phyloP scores from a whole-genome alignment of 768 basidiomycete genomes.

The Phaeotremella skinneri region DNA sequence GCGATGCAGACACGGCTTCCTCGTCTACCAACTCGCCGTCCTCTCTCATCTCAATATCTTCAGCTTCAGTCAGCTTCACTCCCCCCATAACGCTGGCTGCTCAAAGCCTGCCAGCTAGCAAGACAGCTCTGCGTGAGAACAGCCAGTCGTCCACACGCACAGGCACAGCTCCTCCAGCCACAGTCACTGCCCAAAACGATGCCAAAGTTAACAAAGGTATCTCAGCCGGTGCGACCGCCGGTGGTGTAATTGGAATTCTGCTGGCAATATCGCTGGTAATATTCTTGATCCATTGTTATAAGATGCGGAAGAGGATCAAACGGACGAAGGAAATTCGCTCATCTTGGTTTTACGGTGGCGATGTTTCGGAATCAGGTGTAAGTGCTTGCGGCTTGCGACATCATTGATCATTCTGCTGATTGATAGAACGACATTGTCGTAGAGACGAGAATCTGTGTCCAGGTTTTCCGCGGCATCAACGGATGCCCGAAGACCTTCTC shows the following conservation, averaged over 20 bases:
- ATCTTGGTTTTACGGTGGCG: slow-evolving; percentile 37
- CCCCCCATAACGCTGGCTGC: background rate
- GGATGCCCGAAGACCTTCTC: too few relatives aligned
- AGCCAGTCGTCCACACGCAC: background rate
- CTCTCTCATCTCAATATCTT: too few relatives aligned
- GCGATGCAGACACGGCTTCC: too few relatives aligned
- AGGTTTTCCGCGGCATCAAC: too few relatives aligned
- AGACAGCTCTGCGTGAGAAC: background rate
- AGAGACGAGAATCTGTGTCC: too few relatives aligned
- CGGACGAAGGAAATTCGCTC: slow-evolving; percentile 21
- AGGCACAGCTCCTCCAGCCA: background rate
- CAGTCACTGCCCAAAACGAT: background rate
- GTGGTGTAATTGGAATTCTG: slow-evolving; percentile 23
- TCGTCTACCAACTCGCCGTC: too few relatives aligned
- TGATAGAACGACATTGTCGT: too few relatives aligned
- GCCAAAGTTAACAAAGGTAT: slow-evolving; percentile 12
- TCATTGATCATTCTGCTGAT: too few relatives aligned
- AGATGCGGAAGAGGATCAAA: slow-evolving; percentile 16
- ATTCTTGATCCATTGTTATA: slow-evolving; percentile 20
- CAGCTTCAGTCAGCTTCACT: too few relatives aligned
- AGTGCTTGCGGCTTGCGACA: too few relatives aligned
- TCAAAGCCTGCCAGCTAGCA: background rate
- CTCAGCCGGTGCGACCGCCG: slow-evolving; percentile 25
- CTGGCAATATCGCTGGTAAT: slow-evolving; percentile 20
- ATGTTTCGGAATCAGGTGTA: slow-evolving; percentile 10